phyloP scores from a whole-genome alignment of 2,329 filamentous ascomycete species.

The Pseudohalonectria lignicola region DNA sequence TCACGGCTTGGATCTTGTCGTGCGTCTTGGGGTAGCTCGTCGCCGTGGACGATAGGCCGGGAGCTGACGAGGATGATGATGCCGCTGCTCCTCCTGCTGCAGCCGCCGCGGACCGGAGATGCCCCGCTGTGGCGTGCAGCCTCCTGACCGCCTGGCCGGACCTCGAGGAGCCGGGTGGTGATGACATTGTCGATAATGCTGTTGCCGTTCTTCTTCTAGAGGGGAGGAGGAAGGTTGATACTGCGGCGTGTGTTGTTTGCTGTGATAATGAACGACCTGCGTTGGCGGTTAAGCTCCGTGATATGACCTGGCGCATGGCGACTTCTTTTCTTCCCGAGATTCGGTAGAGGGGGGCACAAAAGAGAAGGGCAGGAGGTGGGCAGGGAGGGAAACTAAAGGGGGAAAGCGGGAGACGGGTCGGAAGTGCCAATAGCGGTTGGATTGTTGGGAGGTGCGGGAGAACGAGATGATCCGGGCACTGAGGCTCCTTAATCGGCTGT shows the following conservation, averaged over 20 bases:
- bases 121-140: conserved; percentile 45
- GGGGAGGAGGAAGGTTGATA: conserved; percentile 10
- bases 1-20: conserved; percentile 52
- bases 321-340: neutral
- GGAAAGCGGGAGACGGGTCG: neutral
- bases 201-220: conserved; percentile 21
- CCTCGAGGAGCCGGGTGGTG: conserved; percentile 14
- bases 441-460: too few relatives aligned
- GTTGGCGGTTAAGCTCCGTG: conserved; percentile 24
- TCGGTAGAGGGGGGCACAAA: neutral
- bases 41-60: conserved; percentile 41
- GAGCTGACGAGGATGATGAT: too few relatives aligned
- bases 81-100: too few relatives aligned
- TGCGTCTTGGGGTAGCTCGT: conserved; percentile 60
- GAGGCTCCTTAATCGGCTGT: neutral
- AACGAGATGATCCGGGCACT: neutral
- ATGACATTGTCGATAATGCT: conserved; percentile 7
- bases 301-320: conserved; percentile 35
- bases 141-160: conserved; percentile 22
- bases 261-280: conserved; percentile 16
- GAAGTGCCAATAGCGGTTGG: too few relatives aligned
- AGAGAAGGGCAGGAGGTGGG: neutral
- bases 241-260: conserved; percentile 14
- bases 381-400: too few relatives aligned
- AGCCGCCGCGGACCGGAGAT: conserved; percentile 36